These are phyloP conservation scores for Penicillium canariense DNA, from an alignment of 495 filamentous ascomycete species.

Conservation along the genomic window DNA sequence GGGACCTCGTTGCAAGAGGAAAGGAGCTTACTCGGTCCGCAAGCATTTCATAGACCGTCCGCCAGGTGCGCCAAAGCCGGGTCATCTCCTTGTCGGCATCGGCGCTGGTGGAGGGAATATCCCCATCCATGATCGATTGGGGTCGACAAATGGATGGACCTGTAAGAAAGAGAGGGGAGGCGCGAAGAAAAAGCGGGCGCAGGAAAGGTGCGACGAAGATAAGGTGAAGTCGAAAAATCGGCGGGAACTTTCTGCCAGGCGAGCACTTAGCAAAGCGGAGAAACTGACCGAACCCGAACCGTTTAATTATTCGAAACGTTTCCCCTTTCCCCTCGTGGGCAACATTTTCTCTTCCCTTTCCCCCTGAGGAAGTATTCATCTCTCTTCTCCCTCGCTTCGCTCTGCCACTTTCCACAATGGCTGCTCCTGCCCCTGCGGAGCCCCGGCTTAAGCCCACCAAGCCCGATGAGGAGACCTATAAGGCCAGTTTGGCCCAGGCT, in stretches of 20 bases:
- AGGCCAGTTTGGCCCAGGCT: constrained; percentile 67
- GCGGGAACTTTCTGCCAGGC: constrained; percentile 36
- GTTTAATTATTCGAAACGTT: constrained; percentile 25
- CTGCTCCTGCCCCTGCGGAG: constrained; percentile 43
- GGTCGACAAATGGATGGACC: background rate
- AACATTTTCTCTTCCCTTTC: constrained; percentile 12
- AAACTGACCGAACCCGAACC: constrained; percentile 29
- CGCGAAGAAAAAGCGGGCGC: constrained; percentile 1
- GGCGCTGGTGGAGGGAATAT: constrained; percentile 44
- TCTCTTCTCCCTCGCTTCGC: constrained; percentile 13
- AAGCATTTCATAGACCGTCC: constrained; percentile 85
- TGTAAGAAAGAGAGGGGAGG: background rate
- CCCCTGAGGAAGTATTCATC: background rate
- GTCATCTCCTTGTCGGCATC: constrained; percentile 67
- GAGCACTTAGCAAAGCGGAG: constrained; percentile 27
- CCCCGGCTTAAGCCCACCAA: constrained; percentile 50
- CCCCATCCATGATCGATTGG: constrained; percentile 50
- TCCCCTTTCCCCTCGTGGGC: constrained; percentile 27
- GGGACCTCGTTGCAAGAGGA: background rate
- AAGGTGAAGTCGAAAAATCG: constrained; percentile 31
- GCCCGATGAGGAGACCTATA: constrained; percentile 53
- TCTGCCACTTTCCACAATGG: constrained; percentile 27
- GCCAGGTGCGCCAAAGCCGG: constrained; percentile 82
- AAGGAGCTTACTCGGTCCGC: constrained; percentile 63
- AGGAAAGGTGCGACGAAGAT: constrained; percentile 11